A percentile compares a stretch with the other conserved stretches of the same genome.
These are phyloP conservation scores for Backusella australiensis DNA, from an alignment of 192 early-diverging fungal species.

Conservation along the genomic window DNA sequence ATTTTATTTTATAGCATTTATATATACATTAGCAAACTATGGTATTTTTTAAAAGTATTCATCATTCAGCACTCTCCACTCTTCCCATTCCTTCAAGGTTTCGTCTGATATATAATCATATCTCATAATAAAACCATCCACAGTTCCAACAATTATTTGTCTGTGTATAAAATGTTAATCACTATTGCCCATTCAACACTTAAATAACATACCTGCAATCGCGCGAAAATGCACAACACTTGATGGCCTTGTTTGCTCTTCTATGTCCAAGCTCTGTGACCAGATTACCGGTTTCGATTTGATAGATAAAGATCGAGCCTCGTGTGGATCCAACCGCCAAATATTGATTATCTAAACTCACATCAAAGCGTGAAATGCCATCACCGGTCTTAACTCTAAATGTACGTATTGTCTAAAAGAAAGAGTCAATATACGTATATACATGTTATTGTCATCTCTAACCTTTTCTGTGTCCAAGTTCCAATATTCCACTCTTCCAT, in stretches of 20 bases:
- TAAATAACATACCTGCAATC: slow-evolving; percentile 57
- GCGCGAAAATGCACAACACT: slow-evolving; percentile 74
- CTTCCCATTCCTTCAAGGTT: slow-evolving; percentile 70
- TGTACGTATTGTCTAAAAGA: slow-evolving; percentile 34
- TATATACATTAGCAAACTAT: background rate
- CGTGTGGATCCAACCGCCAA: slow-evolving; percentile 73
- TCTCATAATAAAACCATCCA: slow-evolving; percentile 80
- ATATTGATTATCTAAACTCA: slow-evolving; percentile 69
- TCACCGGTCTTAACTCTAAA: slow-evolving; percentile 38
- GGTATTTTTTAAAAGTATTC: background rate
- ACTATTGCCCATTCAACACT: background rate
- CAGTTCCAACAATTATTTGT: slow-evolving; percentile 69
- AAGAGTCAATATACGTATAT: background rate
- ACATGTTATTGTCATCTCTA: background rate
- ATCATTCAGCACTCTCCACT: slow-evolving; percentile 27
- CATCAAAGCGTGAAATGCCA: slow-evolving; percentile 57
- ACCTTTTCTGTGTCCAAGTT: slow-evolving; percentile 50
- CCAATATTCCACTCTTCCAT: slow-evolving; percentile 79
- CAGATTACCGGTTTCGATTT: slow-evolving; percentile 62
- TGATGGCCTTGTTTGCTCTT: slow-evolving; percentile 74
- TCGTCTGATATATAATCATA: slow-evolving; percentile 80
- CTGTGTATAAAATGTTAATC: slow-evolving; percentile 19
- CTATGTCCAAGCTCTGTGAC: slow-evolving; percentile 69
- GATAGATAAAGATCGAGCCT: slow-evolving; percentile 71
- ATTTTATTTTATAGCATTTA: background rate